Conservation (phyloP, 371 early-diverging fungal genomes). For the Mortierella sp. region DNA sequence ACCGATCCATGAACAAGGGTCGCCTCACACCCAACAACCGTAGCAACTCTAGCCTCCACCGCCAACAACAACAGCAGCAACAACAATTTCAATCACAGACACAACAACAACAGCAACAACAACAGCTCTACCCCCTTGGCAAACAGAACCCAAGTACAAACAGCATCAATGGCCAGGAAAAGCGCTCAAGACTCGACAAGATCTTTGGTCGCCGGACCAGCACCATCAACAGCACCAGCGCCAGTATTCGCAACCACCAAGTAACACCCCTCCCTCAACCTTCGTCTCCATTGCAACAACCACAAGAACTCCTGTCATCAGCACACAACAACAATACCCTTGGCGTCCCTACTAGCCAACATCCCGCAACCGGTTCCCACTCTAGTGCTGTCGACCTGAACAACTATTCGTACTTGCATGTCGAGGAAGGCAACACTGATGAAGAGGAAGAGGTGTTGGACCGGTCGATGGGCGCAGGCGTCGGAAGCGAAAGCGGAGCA, state of each 20-base stretch:
- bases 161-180: conserved; percentile 19
- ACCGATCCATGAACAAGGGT: conserved; percentile 17
- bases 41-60: conserved; percentile 42
- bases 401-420: conserved; percentile 41
- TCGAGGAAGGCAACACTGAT: conserved; percentile 39
- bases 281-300: conserved; percentile 8
- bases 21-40: conserved; percentile 29
- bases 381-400: conserved; percentile 25
- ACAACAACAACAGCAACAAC: conserved; percentile 7
- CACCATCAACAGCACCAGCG: conserved; percentile 21
- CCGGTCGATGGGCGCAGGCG: conserved; percentile 32
- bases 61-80: conserved; percentile 17
- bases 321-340: conserved; percentile 17
- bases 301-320: conserved; percentile 18
- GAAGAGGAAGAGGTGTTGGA: conserved; percentile 36
- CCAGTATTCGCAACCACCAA: conserved; percentile 29
- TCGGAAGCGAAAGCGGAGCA: conserved; percentile 9
- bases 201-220: conserved; percentile 49
- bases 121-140: conserved; percentile 4
- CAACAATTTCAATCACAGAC: background rate
- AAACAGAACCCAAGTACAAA: conserved; percentile 1
- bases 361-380: conserved; percentile 8
- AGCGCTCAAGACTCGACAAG: conserved; percentile 41
- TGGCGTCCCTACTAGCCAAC: conserved; percentile 10
- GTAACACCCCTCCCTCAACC: conserved; percentile 44